Base-by-base conservation (phyloP, 371 early-diverging fungal species). In the Syncephalastrum sp. region DNA sequence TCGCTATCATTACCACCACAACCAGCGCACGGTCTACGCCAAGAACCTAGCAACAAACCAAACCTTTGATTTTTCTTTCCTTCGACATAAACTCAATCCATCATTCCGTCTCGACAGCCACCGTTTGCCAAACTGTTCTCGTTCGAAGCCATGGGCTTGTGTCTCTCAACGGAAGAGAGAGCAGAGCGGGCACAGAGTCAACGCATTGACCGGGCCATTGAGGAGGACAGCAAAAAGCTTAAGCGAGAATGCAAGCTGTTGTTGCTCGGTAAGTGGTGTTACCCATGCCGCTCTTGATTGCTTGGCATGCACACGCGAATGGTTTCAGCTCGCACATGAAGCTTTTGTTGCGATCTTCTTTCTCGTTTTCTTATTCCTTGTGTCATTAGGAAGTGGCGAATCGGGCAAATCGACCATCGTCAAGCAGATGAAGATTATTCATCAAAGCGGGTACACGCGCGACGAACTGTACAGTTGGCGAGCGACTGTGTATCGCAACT, bases 401-500 rank as follows among this genome's bases (percentile, higher is more conserved):
- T 91, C 92, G 25, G 95, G 95, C 53, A 94, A 94, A 72, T 89
- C 91, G 42, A 95, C 96, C 27, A 89, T 95, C 54, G 87, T 94
- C 33, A 95, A 95, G 58, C 95, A 95, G 70, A 93, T 95, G 92
- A 93, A 92, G 65, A 88, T 96, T 60, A 89, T 96, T 60, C 91
- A 95, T 72, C 92, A 91, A 64, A 81, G 85, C 29, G 96, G 95
- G 5, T 98, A 91, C 69, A 80, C 84, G 16, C 73, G 78, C 55
- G 86, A 87, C 47, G 97, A 97, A 63, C 80, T 93, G 19, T 69
- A 77, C 41, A 70, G 83, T 42, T 95, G 85, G 81, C 82, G 87
- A 53, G 65, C 85, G 41, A 86, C 86, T 1, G 87, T 97, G 44
- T 86, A 89, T 63, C 81, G 87, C 57, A 97, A 95, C 70, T 56